These are phyloP conservation scores for Lecanicillium sp. DNA, from an alignment of 2,329 filamentous ascomycete species.

Conservation along the genomic window DNA sequence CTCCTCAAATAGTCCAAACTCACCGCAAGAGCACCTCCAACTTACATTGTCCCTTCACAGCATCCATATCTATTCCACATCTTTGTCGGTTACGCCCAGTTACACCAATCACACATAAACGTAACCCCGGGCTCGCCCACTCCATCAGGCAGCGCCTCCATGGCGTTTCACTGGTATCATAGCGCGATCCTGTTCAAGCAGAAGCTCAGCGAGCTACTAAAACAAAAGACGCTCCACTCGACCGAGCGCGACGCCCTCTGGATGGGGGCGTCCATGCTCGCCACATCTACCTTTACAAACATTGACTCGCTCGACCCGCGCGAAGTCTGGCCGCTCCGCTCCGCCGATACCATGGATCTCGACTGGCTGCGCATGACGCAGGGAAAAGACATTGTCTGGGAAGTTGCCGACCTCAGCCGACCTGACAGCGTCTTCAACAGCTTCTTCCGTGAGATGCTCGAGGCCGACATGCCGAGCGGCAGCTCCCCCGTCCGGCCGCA, in stretches of 20 bases:
- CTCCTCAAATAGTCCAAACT: no score
- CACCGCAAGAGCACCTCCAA: background rate
- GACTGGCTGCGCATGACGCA: conserved; percentile 47
- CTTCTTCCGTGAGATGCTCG: conserved; percentile 11
- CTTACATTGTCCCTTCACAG: background rate
- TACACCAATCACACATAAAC: conserved; percentile 1
- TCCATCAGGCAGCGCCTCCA: conserved; percentile 11
- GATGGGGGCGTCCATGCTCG: conserved; percentile 35
- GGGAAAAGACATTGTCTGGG: conserved; percentile 44
- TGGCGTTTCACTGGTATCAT: conserved; percentile 32
- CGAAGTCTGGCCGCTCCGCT: conserved; percentile 46
- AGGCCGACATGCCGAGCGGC: background rate
- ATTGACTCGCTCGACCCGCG: conserved; percentile 32
- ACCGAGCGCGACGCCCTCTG: conserved; percentile 33
- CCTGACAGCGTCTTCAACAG: conserved; percentile 34
- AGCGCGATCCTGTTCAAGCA: conserved; percentile 33
- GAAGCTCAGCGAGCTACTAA: conserved; percentile 23
- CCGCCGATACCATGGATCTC: conserved; percentile 31
- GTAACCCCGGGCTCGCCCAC: conserved; percentile 1
- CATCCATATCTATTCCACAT: conserved; percentile 5
- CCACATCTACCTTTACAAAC: conserved; percentile 31
- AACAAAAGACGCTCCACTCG: conserved; percentile 15
- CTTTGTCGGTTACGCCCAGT: conserved; percentile 5
- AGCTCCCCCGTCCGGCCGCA: conserved; percentile 5
- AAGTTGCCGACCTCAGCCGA: conserved; percentile 36